Evolutionary conservation across 2,329 filamentous ascomycete genomes (phyloP).

Genomic region (Calonectria honghensis): DNA sequence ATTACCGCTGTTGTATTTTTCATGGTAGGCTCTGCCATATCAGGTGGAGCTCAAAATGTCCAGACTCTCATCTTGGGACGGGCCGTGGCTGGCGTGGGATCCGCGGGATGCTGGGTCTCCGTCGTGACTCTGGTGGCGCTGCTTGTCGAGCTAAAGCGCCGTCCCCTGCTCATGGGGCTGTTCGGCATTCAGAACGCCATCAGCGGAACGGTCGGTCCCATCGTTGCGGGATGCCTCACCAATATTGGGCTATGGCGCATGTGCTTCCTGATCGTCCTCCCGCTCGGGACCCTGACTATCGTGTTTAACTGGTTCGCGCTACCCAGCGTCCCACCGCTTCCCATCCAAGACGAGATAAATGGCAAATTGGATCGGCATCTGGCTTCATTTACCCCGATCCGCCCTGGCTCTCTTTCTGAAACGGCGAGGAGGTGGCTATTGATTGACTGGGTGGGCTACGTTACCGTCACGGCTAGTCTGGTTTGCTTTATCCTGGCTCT

Average conservation of each 20-base stretch:
- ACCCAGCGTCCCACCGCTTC: neutral
- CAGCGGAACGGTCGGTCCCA: neutral
- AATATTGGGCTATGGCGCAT: neutral
- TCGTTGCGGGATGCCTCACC: neutral
- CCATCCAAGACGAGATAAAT: neutral
- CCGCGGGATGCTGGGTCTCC: conserved; percentile 10
- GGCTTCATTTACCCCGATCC: neutral
- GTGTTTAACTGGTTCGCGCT: conserved; percentile 7
- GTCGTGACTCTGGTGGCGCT: conserved; percentile 1
- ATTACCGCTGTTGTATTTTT: neutral
- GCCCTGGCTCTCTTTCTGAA: neutral
- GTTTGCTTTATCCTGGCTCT: conserved; percentile 19
- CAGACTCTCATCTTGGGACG: neutral
- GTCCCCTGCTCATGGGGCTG: conserved; percentile 4
- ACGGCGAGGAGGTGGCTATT: conserved; percentile 1
- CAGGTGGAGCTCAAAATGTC: neutral
- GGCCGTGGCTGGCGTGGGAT: conserved; percentile 1
- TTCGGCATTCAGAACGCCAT: conserved; percentile 8
- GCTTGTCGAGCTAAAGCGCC: neutral
- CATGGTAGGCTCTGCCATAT: conserved; percentile 17
- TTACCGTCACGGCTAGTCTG: conserved; percentile 4
- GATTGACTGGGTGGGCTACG: conserved; percentile 17
- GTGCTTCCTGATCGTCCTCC: conserved; percentile 14
- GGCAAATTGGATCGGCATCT: neutral
- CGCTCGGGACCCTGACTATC: conserved; percentile 1